These are phyloP conservation scores for Ustilago nuda DNA, from an alignment of 1,284 basidiomycete species.

Conservation along the genomic window DNA sequence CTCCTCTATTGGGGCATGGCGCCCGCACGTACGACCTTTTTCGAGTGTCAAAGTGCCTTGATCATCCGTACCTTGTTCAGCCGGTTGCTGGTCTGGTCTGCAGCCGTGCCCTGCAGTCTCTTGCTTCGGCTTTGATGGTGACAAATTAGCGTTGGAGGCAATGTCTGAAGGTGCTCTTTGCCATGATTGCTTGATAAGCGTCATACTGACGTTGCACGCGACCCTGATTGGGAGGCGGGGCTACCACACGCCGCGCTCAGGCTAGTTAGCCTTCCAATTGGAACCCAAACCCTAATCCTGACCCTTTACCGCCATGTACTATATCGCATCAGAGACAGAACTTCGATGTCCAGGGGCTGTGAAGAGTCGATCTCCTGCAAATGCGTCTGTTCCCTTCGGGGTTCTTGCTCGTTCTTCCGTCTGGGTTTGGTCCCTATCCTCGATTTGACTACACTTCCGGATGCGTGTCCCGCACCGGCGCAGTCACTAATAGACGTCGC, in stretches of 20 bases:
- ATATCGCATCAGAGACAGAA: neutral
- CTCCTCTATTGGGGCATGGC: conserved; percentile 13
- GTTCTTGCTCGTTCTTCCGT: too few species aligned
- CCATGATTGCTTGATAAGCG: neutral
- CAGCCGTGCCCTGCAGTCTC: neutral
- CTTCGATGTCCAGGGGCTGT: too few species aligned
- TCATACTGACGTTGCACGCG: neutral
- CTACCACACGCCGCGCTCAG: neutral
- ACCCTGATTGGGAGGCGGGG: neutral
- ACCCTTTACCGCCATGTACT: neutral
- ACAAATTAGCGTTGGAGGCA: neutral
- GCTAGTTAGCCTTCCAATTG: neutral
- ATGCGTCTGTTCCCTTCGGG: too few species aligned
- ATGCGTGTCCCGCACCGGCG: too few species aligned
- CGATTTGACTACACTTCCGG: too few species aligned
- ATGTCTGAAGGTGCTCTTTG: neutral
- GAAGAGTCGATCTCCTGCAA: too few species aligned
- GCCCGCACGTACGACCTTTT: neutral
- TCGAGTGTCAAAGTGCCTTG: neutral
- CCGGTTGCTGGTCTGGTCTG: neutral
- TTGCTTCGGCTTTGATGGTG: neutral
- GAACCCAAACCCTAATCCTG: neutral
- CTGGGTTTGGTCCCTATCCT: too few species aligned
- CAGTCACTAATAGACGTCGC: neutral
- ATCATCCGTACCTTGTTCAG: neutral